Evolutionary conservation across 371 early-diverging fungal species (phyloP).

Genomic region (Mucor mucedo): DNA sequence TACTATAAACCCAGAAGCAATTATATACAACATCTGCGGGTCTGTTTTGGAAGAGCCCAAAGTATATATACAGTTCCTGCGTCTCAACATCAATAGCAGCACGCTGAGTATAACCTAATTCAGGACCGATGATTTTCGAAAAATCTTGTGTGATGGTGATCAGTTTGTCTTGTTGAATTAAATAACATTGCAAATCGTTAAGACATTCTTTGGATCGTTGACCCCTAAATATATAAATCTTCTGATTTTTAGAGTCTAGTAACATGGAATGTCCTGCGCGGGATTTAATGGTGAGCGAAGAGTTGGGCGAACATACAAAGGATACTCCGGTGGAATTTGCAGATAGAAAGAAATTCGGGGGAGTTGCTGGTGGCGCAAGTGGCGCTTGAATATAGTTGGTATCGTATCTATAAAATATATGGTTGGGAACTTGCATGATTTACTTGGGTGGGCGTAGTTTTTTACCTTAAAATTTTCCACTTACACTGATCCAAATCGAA

Average conservation of each 20-base stretch:
- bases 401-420: constrained; percentile 33
- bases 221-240: constrained; percentile 89
- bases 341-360: neutral
- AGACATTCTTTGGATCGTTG: constrained; percentile 80
- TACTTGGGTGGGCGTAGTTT: neutral
- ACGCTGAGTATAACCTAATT: constrained; percentile 84
- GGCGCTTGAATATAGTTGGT: neutral
- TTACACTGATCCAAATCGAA: constrained; percentile 65
- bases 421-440: neutral
- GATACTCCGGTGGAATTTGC: constrained; percentile 11
- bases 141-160: constrained; percentile 77
- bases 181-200: constrained; percentile 83
- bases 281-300: constrained; percentile 66
- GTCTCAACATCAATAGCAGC: constrained; percentile 77
- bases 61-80: constrained; percentile 83
- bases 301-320: constrained; percentile 37
- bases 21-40: constrained; percentile 51
- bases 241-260: constrained; percentile 70
- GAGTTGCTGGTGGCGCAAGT: neutral
- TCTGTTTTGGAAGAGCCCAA: constrained; percentile 70
- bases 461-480: constrained; percentile 69
- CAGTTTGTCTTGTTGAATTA: constrained; percentile 76
- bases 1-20: constrained; percentile 76
- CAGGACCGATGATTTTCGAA: constrained; percentile 72
- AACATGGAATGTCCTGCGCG: constrained; percentile 93